Conservation (phyloP, 768 basidiomycete genomes). For the Botryobasidium botryosum region DNA sequence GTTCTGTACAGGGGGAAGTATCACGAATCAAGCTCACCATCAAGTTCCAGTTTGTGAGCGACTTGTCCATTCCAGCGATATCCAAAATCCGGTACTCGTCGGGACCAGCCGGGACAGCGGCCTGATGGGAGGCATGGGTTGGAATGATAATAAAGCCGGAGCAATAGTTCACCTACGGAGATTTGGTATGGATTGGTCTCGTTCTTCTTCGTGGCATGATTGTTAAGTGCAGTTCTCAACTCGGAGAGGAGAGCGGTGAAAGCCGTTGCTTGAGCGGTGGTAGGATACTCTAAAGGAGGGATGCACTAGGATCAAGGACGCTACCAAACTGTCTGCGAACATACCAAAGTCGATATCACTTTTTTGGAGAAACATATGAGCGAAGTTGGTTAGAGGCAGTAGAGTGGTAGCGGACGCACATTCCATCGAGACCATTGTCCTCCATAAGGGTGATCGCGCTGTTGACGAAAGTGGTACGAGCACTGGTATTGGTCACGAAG, state of each 20-base stretch:
- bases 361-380: no score
- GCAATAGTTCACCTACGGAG: no score
- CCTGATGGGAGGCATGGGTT: no score
- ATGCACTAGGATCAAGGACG: no score
- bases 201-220: background rate
- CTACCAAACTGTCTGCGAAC: no score
- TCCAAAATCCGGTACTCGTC: background rate
- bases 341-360: conserved; percentile 20
- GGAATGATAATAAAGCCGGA: no score
- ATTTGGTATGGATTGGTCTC: background rate
- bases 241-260: background rate
- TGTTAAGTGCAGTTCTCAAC: background rate
- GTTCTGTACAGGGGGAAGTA: no score
- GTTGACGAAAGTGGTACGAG: background rate
- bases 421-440: conserved; percentile 25
- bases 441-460: background rate
- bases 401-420: background rate
- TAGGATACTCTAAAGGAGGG: background rate
- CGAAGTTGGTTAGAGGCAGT: no score
- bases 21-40: no score
- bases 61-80: background rate
- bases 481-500: background rate
- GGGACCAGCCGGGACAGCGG: background rate
- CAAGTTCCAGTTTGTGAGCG: background rate
- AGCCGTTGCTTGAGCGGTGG: background rate